A percentile compares a stretch with the other conserved stretches of the same genome.
Conservation (phyloP, 208 protist species). For the Leishmania braziliensis region DNA sequence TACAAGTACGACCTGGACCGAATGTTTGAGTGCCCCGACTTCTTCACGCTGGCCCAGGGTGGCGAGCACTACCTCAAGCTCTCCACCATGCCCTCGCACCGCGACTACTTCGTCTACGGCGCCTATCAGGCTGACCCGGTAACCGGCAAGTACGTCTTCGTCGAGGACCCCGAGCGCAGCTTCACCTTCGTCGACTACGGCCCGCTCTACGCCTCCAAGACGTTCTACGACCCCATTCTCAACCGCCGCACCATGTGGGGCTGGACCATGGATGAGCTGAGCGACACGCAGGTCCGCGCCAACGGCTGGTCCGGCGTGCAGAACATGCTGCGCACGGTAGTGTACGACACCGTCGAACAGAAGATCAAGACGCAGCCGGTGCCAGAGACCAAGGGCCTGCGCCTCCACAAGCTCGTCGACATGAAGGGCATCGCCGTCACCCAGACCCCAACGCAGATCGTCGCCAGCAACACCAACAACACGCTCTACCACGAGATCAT, state of each 20-base stretch:
- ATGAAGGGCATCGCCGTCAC: constrained; percentile 8
- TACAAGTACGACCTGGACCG: background rate
- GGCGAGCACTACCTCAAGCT: background rate
- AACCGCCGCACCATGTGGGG: constrained; percentile 18
- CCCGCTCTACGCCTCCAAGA: constrained; percentile 22
- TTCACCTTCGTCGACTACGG: constrained; percentile 32
- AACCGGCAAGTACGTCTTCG: constrained; percentile 9
- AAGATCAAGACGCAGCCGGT: constrained; percentile 39
- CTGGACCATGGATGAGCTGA: constrained; percentile 19
- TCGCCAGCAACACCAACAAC: constrained; percentile 8
- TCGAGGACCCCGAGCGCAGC: background rate
- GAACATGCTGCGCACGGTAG: constrained; percentile 23
- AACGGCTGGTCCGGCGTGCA: constrained; percentile 32
- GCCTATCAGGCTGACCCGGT: constrained; percentile 2
- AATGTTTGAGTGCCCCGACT: constrained; percentile 31
- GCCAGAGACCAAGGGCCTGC: constrained; percentile 33
- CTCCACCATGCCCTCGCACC: background rate
- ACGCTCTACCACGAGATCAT: constrained; percentile 48
- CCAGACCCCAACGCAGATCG: constrained; percentile 16
- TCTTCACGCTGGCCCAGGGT: constrained; percentile 19
- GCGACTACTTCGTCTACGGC: constrained; percentile 15
- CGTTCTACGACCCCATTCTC: constrained; percentile 36
- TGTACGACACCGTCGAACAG: constrained; percentile 36
- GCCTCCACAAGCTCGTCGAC: constrained; percentile 19
- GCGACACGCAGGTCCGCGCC: background rate